These are phyloP conservation scores for Dryas alaskensis DNA, from an alignment of 306 rosid species.

Conservation along the genomic window DNA sequence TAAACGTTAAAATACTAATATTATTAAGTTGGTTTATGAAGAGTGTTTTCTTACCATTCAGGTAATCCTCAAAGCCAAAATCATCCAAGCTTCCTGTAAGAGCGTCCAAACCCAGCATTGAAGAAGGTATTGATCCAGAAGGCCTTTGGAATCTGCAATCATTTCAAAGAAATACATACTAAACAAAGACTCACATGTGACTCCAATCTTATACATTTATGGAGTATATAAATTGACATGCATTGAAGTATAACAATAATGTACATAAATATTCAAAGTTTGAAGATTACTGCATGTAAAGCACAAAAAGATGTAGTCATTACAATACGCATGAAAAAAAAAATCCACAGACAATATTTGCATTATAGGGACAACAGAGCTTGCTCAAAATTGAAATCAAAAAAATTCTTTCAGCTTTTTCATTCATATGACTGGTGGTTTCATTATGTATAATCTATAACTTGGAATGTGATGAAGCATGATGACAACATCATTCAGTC, in stretches of 20 bases:
- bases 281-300: background rate
- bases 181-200: background rate
- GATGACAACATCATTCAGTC: background rate
- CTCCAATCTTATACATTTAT: background rate
- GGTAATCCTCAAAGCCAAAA: slow-evolving; percentile 76
- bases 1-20: background rate
- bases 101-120: slow-evolving; percentile 75
- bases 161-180: background rate
- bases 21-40: background rate
- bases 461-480: background rate
- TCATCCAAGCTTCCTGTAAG: slow-evolving; percentile 62
- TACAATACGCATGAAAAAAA: background rate
- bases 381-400: background rate
- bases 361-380: background rate
- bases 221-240: background rate
- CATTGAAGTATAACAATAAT: background rate
- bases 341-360: background rate
- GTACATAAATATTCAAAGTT: background rate
- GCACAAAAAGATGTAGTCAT: background rate
- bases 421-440: background rate
- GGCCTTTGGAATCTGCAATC: slow-evolving; percentile 75
- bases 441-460: background rate
- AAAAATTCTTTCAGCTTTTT: background rate
- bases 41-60: slow-evolving; percentile 55
- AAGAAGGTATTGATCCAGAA: slow-evolving; percentile 62